Percentiles rank a stretch among this genome's conserved stretches.
phyloP scores from a whole-genome alignment of 768 basidiomycete genomes.

The Hypholoma fasciculare region DNA sequence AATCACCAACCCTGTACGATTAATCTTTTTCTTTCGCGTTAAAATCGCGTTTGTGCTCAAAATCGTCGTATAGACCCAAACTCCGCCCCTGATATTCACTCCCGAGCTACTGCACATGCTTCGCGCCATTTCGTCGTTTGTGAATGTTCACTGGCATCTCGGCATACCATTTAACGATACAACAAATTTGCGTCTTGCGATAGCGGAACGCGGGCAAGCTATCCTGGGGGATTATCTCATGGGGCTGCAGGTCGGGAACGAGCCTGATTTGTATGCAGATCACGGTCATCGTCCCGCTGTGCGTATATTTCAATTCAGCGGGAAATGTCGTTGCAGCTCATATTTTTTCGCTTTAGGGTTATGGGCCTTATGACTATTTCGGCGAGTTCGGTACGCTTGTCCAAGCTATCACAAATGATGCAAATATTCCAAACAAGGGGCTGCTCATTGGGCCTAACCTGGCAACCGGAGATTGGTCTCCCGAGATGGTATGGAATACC shows the following conservation, averaged over 20 bases:
- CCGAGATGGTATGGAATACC: conserved; percentile 53
- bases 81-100: conserved; percentile 70
- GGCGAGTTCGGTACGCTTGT: conserved; percentile 55
- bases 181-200: conserved; percentile 48
- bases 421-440: conserved; percentile 31
- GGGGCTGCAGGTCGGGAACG: conserved; percentile 75
- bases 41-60: background rate
- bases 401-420: conserved; percentile 40
- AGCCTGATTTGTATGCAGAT: conserved; percentile 52
- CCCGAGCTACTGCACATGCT: conserved; percentile 68
- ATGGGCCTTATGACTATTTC: conserved; percentile 47
- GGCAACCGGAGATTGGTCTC: conserved; percentile 50
- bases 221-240: conserved; percentile 71
- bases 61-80: conserved; percentile 48
- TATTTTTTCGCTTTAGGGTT: conserved; percentile 18
- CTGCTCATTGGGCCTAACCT: conserved; percentile 60
- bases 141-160: conserved; percentile 68
- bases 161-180: conserved; percentile 73
- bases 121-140: conserved; percentile 57
- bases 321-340: background rate
- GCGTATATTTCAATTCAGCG: background rate
- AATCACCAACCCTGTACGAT: conserved; percentile 39
- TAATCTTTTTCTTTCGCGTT: background rate
- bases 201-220: conserved; percentile 58
- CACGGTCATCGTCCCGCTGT: conserved; percentile 38